A percentile compares a stretch with the other conserved stretches of the same genome.
Conservation (phyloP, 2,329 filamentous ascomycete species). For the Penicillium sp. region DNA sequence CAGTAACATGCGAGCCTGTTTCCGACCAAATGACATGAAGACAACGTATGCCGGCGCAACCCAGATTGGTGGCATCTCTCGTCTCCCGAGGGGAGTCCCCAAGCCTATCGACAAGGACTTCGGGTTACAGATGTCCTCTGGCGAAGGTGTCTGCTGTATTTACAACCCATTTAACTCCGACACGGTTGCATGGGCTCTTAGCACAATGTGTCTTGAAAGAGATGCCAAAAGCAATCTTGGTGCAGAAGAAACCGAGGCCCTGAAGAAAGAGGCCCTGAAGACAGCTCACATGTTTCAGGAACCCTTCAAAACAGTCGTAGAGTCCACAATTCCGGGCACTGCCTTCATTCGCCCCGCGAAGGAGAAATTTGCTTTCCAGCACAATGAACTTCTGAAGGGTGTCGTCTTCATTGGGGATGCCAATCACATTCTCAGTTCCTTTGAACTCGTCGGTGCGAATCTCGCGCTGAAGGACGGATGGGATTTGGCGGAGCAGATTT, state of each 20-base stretch:
- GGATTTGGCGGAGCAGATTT: constrained; percentile 46
- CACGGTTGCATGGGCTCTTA: constrained; percentile 1
- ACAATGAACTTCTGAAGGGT: constrained; percentile 26
- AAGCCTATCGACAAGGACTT: constrained; percentile 18
- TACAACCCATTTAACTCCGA: constrained; percentile 1
- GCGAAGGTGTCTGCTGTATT: constrained; percentile 4
- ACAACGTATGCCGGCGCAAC: constrained; percentile 42
- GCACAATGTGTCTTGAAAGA: background rate
- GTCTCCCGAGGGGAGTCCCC: constrained; percentile 34
- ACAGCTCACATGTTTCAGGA: constrained; percentile 39
- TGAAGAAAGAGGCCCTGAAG: constrained; percentile 1
- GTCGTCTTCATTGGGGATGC: constrained; percentile 51
- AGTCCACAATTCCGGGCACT: constrained; percentile 38
- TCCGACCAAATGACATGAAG: constrained; percentile 40
- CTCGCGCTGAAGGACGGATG: constrained; percentile 48
- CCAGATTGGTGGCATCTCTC: constrained; percentile 40
- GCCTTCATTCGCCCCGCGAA: constrained; percentile 41
- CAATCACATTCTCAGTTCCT: constrained; percentile 51
- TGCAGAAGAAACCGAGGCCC: background rate
- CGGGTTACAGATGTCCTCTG: constrained; percentile 2
- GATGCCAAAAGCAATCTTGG: background rate
- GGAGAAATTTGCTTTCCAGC: constrained; percentile 47
- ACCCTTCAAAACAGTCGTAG: constrained; percentile 44
- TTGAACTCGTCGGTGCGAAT: constrained; percentile 50
- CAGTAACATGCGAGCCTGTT: constrained; percentile 40